phyloP scores from a whole-genome alignment of 495 filamentous ascomycete genomes.

The Xylaria telfairii region DNA sequence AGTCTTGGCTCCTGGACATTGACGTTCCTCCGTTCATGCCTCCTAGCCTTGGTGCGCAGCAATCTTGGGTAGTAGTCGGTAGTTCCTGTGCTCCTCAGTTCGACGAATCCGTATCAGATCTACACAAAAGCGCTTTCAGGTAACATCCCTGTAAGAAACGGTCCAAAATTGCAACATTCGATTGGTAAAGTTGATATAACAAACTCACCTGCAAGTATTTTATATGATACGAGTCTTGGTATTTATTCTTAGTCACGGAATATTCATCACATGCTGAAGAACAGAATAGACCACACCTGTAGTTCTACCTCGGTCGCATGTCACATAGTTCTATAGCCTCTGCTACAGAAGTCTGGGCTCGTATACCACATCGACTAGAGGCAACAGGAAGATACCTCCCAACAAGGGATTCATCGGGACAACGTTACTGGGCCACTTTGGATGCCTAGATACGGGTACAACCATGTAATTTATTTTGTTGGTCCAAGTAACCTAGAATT shows the following conservation, averaged over 20 bases:
- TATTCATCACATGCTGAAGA: not conserved
- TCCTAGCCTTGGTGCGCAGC: not conserved
- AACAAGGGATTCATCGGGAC: not conserved
- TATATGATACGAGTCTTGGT: not conserved
- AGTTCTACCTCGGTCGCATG: constrained; percentile 1
- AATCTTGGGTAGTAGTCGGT: constrained; percentile 1
- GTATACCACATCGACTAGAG: not conserved
- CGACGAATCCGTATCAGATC: not conserved
- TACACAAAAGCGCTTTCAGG: not conserved
- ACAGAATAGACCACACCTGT: not conserved
- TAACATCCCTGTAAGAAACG: not conserved
- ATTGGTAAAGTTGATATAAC: too few relatives aligned
- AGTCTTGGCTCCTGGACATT: not conserved
- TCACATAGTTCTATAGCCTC: not conserved
- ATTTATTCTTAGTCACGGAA: not conserved
- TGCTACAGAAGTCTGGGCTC: not conserved
- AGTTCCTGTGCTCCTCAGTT: not conserved
- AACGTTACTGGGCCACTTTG: not conserved
- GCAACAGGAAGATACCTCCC: not conserved
- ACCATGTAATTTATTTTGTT: not conserved
- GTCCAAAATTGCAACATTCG: not conserved
- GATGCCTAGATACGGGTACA: not conserved
- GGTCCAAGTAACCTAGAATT: not conserved
- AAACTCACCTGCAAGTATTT: not conserved
- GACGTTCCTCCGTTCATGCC: not conserved